phyloP scores from a whole-genome alignment of 106 monocot species.

The Iris macrosiphon region DNA sequence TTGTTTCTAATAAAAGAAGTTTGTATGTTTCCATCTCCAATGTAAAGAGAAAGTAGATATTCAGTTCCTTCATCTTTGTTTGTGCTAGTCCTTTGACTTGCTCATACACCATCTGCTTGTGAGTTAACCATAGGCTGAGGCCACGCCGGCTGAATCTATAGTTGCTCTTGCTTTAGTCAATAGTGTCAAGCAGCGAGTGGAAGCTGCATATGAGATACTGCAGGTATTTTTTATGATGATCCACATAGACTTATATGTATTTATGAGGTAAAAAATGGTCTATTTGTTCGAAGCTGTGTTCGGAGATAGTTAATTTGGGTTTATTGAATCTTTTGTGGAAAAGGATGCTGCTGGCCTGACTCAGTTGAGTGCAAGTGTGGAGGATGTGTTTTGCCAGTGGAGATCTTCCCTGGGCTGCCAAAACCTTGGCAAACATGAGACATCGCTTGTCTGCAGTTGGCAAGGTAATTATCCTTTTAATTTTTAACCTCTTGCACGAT shows the following conservation, averaged over 20 bases:
- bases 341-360: conserved; percentile 97
- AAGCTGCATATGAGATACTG: conserved; percentile 86
- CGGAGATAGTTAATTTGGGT: background rate
- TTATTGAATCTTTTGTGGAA: background rate
- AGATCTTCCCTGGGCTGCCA: conserved; percentile 90
- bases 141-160: conserved; percentile 77
- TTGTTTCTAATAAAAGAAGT: too few species aligned
- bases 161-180: conserved; percentile 81
- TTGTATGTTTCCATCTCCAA: too few species aligned
- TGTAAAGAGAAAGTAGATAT: too few species aligned
- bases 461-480: conserved; percentile 28
- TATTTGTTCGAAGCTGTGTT: too few species aligned
- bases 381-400: conserved; percentile 99
- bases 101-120: too few species aligned
- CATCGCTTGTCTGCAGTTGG: conserved; percentile 88
- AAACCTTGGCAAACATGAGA: conserved; percentile 82
- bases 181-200: conserved; percentile 87
- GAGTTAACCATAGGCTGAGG: conserved; percentile 93
- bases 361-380: conserved; percentile 92
- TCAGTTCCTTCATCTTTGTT: too few species aligned
- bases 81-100: background rate
- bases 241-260: too few species aligned
- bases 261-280: too few species aligned
- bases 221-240: conserved; percentile 43
- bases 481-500: background rate